Evolutionary conservation across 2,329 filamentous ascomycete genomes (phyloP), one percentile per base, ranked within the genome.

Genomic region (Penicillium sp.): DNA sequence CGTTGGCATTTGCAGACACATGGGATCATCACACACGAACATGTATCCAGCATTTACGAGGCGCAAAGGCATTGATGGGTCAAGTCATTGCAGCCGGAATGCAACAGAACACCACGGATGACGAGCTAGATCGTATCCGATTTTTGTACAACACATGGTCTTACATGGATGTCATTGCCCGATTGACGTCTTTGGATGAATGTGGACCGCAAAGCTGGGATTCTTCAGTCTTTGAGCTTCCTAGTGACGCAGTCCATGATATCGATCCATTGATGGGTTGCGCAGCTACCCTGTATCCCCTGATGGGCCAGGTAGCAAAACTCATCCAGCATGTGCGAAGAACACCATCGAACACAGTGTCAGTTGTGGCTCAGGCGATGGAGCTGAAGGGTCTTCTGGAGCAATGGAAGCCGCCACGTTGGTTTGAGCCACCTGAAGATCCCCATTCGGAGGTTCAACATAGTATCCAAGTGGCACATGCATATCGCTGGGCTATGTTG

Each of bases 261-360:
- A 75, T 88, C n/a, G 85, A 88, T 65, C 84, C 84, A 4, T 67
- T 88, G 27, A 84, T 88, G 81, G 85, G 85, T 10, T 86, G 82
- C 58, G 84, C 84, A 6, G 74, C 76, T 28, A 83, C 82, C 0
- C 73, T 88, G 0, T 88, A 88, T 59, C 85, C 84, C 1, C 70
- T 87, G 1, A 85, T 88, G 52, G 82, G 84, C 10, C 77, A 78
- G 16, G 82, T 83, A 18, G 84, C 83, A 3, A 81, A 80, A 52
- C 72, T 88, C 2, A 80, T 86, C n/a, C 79, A 83, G 46, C 80
- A 76, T 46, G 81, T 87, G 8, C 75, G 80, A 28, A 79, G 75
- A 34, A 71, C 69, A 1, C 64, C 73, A 36, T 74, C 71, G n/a
- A 86, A 83, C 49, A 79, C 78, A 0, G 76, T 83, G 9, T 75